Evolutionary conservation across 2,329 filamentous ascomycete genomes (phyloP).

Genomic region (Talaromyces piceae): DNA sequence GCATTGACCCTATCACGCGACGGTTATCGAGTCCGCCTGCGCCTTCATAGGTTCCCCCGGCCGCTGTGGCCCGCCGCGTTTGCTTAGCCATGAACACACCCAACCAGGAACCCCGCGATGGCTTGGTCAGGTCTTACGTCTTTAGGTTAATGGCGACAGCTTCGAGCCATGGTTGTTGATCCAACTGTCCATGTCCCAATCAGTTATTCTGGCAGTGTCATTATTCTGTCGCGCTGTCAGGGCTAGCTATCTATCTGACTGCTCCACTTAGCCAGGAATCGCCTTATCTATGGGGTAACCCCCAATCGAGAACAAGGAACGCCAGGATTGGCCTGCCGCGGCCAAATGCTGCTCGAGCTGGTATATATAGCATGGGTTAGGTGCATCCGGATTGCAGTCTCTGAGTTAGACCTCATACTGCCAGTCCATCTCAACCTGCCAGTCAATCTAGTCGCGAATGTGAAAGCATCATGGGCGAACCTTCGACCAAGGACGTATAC

Average conservation of each 20-base stretch:
- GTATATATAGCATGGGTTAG: background rate
- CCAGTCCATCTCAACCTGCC: background rate
- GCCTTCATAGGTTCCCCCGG: background rate
- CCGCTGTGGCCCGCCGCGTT: background rate
- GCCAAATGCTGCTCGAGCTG: background rate
- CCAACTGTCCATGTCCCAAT: background rate
- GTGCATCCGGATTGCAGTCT: background rate
- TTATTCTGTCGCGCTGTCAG: background rate
- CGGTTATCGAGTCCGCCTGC: background rate
- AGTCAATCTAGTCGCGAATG: constrained; percentile 1
- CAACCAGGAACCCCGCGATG: background rate
- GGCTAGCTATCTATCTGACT: constrained; percentile 1
- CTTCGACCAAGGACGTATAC: constrained; percentile 13
- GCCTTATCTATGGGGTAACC: background rate
- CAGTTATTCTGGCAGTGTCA: too few relatives aligned
- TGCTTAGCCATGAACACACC: background rate
- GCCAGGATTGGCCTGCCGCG: background rate
- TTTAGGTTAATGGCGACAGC: background rate
- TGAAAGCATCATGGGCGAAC: background rate
- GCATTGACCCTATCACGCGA: background rate
- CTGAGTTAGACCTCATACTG: background rate
- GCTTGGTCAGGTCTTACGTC: too few relatives aligned
- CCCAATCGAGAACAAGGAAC: background rate
- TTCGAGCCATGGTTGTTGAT: background rate
- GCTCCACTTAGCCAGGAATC: background rate